Conservation (phyloP, 176 grass and related monocot genomes). For the Paspalum notatum region DNA sequence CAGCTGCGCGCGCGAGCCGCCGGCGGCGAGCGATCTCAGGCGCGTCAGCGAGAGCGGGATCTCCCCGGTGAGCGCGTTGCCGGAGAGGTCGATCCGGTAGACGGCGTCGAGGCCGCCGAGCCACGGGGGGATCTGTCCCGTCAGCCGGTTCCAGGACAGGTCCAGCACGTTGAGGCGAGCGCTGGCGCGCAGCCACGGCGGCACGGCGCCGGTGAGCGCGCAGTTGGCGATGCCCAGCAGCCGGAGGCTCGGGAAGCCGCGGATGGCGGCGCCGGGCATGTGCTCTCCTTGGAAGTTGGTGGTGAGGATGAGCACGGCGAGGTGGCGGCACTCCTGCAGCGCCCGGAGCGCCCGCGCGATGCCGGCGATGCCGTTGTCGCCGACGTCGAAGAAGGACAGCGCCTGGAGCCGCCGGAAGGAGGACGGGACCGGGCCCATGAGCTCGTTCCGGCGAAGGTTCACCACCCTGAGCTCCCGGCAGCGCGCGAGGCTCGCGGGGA, state of each 20-base stretch:
- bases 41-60: slow-evolving; percentile 25
- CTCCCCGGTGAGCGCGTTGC: slow-evolving; percentile 45
- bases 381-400: slow-evolving; percentile 35
- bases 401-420: slow-evolving; percentile 22
- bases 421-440: slow-evolving; percentile 14
- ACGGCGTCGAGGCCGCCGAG: slow-evolving; percentile 42
- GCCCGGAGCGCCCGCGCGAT: slow-evolving; percentile 20
- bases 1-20: neutral
- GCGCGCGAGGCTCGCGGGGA: slow-evolving; percentile 9
- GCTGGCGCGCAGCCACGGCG: slow-evolving; percentile 40
- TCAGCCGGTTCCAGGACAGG: slow-evolving; percentile 47
- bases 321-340: slow-evolving; percentile 32
- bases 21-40: neutral
- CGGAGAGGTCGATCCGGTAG: slow-evolving; percentile 48
- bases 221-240: slow-evolving; percentile 11
- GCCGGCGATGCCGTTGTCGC: slow-evolving; percentile 33
- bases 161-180: slow-evolving; percentile 40
- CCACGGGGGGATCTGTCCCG: slow-evolving; percentile 35
- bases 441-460: slow-evolving; percentile 39
- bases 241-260: slow-evolving; percentile 28
- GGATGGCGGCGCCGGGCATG: slow-evolving; percentile 19
- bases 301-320: slow-evolving; percentile 37
- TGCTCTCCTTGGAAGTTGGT: slow-evolving; percentile 35
- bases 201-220: slow-evolving; percentile 34
- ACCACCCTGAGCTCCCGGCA: slow-evolving; percentile 26